Evolutionary conservation across 805 yeast species (phyloP), one percentile per base, ranked within the genome.

Genomic region (Saccharomyces eubayanus): DNA sequence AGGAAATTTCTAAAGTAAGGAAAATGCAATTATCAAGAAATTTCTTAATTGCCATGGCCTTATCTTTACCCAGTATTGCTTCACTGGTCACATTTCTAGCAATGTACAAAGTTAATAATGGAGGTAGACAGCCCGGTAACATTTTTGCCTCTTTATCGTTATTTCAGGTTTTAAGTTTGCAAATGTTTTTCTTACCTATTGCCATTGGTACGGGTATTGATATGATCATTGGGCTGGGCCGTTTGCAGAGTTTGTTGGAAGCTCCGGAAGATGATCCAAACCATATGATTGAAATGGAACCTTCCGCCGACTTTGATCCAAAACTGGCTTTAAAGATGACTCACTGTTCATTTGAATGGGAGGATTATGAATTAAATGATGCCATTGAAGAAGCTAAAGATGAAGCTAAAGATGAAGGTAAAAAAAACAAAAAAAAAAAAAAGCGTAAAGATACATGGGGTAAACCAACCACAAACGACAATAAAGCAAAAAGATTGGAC

Each of bases 91-190:
- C 83, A 2, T 78, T 81, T 58, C 71, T 79, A 31, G 70, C 74
- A 2, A 68, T 78, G 60, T 74, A 74, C 47, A 71, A 78, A 36
- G 74, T 81, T 4, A 74, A 76, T 53, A 67, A 69, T 16, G 53
- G 53, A 27, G 68, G 66, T 6, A 66, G 73, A 58, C 74, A 73
- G 53, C 83, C 91, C 4, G 89, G 86, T 11, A 73, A 78, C 36
- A 77, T 87, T 31, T 87, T 87, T 64, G 75, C 92, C 0, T 85
- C 94, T 4, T 71, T 87, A 48, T 78, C 91, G 0, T 74, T 85
- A 54, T 87, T 87, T 71, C 80, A 79, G 61, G 76, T 79, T 10
- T 75, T 87, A 57, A 72, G 86, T 11, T 74, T 77, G 47, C 87
- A 82, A 63, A 79, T 85, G 59, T 74, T 86, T 52, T 75, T 87